phyloP scores from a whole-genome alignment of 352 stramenopile species.

The Pythium biforme region DNA sequence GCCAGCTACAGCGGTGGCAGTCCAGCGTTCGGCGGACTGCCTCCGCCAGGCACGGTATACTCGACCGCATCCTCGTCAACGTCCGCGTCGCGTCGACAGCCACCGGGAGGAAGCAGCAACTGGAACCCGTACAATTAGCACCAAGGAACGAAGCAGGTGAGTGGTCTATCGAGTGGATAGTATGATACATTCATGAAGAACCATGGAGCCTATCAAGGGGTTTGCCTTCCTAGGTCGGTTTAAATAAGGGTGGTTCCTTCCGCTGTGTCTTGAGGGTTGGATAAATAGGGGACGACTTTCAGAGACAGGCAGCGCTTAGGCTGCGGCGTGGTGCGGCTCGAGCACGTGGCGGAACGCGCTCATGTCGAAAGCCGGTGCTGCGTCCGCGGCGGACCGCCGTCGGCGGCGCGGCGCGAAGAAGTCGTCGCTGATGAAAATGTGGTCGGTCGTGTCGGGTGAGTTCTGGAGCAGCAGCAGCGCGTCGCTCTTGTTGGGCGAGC shows the following conservation, averaged over 20 bases:
- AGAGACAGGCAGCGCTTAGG: not conserved
- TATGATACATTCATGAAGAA: not conserved
- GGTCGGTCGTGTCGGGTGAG: constrained; percentile 36
- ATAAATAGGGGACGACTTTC: constrained; percentile 14
- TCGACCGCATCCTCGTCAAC: constrained; percentile 18
- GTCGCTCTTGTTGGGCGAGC: not conserved
- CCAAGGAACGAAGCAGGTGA: not conserved
- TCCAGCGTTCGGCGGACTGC: not conserved
- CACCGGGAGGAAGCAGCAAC: constrained; percentile 59
- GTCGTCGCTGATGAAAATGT: constrained; percentile 26
- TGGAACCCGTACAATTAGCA: constrained; percentile 50
- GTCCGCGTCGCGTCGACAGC: constrained; percentile 37
- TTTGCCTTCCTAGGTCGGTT: no score
- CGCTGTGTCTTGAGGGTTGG: not conserved
- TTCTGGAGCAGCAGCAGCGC: constrained; percentile 34
- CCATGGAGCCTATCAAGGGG: no score
- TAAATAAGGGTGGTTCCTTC: not conserved
- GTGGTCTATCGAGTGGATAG: not conserved
- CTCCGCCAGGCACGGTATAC: constrained; percentile 11
- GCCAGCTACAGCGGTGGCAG: constrained; percentile 2
- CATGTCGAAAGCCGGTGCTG: constrained; percentile 38
- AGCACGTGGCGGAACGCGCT: constrained; percentile 45
- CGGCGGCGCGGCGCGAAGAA: constrained; percentile 5
- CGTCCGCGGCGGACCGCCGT: constrained; percentile 19
- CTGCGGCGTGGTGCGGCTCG: constrained; percentile 13